A percentile compares a stretch with the other conserved stretches of the same genome.
phyloP scores from a whole-genome alignment of 2,329 filamentous ascomycete genomes.

The Periconia digitata region DNA sequence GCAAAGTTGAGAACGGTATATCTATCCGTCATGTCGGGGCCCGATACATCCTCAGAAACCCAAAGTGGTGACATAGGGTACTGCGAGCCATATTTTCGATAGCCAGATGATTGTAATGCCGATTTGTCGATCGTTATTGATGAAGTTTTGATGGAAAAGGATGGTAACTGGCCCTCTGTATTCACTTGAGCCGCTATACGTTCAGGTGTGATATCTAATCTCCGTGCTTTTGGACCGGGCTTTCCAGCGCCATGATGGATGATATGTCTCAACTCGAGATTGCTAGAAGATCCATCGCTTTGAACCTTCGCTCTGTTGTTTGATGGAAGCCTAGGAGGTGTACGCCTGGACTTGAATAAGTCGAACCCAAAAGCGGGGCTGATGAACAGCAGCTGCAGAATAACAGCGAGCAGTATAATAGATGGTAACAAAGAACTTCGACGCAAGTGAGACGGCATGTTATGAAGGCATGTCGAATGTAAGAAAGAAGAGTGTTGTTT shows the following conservation, averaged over 20 bases:
- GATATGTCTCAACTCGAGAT: conserved; percentile 33
- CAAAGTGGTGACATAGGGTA: conserved; percentile 33
- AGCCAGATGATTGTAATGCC: conserved; percentile 15
- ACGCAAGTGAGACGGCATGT: conserved; percentile 9
- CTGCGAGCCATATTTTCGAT: conserved; percentile 19
- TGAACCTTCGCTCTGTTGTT: conserved; percentile 1
- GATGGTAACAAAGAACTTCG: conserved; percentile 1
- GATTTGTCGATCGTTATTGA: conserved; percentile 34
- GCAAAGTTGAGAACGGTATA: conserved; percentile 37
- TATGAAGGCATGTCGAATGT: conserved; percentile 11
- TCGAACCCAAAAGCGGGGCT: conserved; percentile 1
- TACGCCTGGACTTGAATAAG: conserved; percentile 5
- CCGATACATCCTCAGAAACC: conserved; percentile 30
- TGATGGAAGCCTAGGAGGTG: conserved; percentile 1
- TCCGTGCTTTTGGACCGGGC: conserved; percentile 33
- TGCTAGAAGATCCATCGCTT: conserved; percentile 3
- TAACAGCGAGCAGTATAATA: background rate
- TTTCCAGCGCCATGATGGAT: conserved; percentile 40
- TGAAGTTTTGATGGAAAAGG: conserved; percentile 32
- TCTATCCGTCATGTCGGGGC: conserved; percentile 37
- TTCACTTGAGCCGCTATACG: conserved; percentile 21
- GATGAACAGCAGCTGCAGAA: conserved; percentile 3
- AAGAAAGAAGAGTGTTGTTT: conserved; percentile 6
- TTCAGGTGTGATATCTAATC: conserved; percentile 32
- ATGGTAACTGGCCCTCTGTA: conserved; percentile 26